A percentile compares a stretch with the other conserved stretches of the same genome.
phyloP scores from a whole-genome alignment of 2,329 filamentous ascomycete genomes.

The Fusarium neocosmosporiellum region DNA sequence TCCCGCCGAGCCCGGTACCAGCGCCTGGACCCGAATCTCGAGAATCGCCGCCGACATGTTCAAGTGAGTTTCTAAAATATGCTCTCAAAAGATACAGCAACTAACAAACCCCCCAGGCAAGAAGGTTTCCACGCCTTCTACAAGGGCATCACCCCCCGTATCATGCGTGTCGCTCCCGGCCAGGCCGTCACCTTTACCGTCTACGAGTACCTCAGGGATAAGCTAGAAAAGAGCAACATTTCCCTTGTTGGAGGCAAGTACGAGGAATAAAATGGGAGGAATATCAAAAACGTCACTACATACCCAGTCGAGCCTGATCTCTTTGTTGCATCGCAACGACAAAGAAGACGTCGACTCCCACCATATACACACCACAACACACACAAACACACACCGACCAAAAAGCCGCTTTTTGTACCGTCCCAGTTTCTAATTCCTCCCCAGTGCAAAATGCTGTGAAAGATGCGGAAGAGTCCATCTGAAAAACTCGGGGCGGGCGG shows the following conservation, averaged over 20 bases:
- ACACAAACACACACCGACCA: not conserved
- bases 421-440: conserved; percentile 29
- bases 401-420: conserved; percentile 1
- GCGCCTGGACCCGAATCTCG: conserved; percentile 81
- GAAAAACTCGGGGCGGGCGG: conserved; percentile 3
- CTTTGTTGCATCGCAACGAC: not conserved
- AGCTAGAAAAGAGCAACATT: conserved; percentile 74
- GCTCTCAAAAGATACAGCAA: not conserved
- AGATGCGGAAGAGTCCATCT: conserved; percentile 32
- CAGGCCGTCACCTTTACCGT: conserved; percentile 85
- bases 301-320: not conserved
- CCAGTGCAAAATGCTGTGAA: conserved; percentile 27
- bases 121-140: conserved; percentile 97
- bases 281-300: not conserved
- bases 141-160: conserved; percentile 97
- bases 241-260: conserved; percentile 71
- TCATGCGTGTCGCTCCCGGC: conserved; percentile 97
- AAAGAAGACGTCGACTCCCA: not conserved
- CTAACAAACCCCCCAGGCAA: conserved; percentile 65
- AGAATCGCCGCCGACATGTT: conserved; percentile 87
- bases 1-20: conserved; percentile 83
- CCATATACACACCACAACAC: not conserved
- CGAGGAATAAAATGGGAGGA: conserved; percentile 67
- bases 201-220: conserved; percentile 81
- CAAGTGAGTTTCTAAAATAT: conserved; percentile 61